Evolutionary conservation across 176 grass and related monocot species (phyloP).

Genomic region (Bolboschoenus planiculmis): DNA sequence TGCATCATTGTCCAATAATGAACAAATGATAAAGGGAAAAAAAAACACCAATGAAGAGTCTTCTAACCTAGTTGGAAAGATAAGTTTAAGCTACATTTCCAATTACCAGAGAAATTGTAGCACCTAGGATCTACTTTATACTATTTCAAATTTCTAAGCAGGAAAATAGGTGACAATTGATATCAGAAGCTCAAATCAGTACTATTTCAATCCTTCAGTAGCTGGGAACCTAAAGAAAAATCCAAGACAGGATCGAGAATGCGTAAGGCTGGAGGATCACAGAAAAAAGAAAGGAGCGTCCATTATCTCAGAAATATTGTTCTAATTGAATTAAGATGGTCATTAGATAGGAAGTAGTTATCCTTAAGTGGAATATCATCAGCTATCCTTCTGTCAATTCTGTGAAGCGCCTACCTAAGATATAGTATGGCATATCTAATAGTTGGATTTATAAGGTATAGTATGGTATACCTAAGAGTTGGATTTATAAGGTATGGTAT

Average conservation of each 20-base stretch:
- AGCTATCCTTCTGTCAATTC: conserved; percentile 2
- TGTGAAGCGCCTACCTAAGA: not conserved
- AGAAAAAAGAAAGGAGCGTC: not conserved
- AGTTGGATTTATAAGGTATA: not conserved
- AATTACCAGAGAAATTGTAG: not conserved
- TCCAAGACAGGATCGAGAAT: not conserved
- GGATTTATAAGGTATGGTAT: not conserved
- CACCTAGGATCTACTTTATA: not conserved
- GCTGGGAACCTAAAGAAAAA: not conserved
- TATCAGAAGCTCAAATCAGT: not conserved
- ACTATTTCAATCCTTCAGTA: not conserved
- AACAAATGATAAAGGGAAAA: not conserved
- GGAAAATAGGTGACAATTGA: not conserved
- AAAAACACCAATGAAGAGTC: not conserved
- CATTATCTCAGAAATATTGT: not conserved
- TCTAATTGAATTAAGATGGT: not conserved
- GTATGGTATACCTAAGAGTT: not conserved
- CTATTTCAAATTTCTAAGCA: not conserved
- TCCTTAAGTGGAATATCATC: not conserved
- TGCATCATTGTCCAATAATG: not conserved
- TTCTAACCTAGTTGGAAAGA: not conserved
- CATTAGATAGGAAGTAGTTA: not conserved
- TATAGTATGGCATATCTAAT: not conserved
- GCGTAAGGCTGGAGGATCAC: not conserved
- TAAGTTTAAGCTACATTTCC: not conserved